Evolutionary conservation across 2,329 filamentous ascomycete species (phyloP), one percentile per base, ranked within the genome.

Genomic region (Cadophora sp.): DNA sequence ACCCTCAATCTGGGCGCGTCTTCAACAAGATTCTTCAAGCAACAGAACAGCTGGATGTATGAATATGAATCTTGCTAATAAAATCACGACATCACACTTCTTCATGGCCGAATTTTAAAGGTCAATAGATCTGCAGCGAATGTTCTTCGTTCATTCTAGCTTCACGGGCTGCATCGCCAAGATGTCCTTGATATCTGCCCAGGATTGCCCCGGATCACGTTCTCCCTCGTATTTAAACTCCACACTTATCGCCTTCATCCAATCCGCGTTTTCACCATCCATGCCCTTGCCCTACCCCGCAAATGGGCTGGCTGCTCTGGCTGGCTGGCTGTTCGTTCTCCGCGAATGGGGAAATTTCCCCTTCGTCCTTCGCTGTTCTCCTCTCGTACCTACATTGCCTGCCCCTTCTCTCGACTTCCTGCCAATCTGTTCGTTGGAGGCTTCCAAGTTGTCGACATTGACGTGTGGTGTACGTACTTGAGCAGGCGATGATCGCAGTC

Each of bases 311-410:
- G 26, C 51, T 56, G 27, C 16, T 14, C 27, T 19, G 26, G 51
- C 51, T 58, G 34, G 34, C 34, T 37, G n/a, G n/a, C 56, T 59
- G 56, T n/a, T 22, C 27, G 34, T 59, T 59, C 56, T 40, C 31
- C 31, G 56, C 56, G 22, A 26, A 59, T 59, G 56, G 55, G 56
- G 56, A 40, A 59, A 59, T 19, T 40, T 59, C 56, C 56, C 56
- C 43, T 40, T 43, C 56, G 34, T 40, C 56, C 56, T 37, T n/a
- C 6, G 31, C 55, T 40, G 31, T 37, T 34, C 29, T 29, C 40
- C 31, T 43, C 22, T 40, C 16, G 24, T 7, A 24, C 34, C n/a
- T 27, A 26, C 34, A 26, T 8, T n/a, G 43, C 43, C 43, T 48
- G 34, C n/a, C 12, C 31, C 16, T 26, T 14, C 22, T 19, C 12